Conservation (phyloP, 805 yeast genomes). For the Yarrowia divulgata region DNA sequence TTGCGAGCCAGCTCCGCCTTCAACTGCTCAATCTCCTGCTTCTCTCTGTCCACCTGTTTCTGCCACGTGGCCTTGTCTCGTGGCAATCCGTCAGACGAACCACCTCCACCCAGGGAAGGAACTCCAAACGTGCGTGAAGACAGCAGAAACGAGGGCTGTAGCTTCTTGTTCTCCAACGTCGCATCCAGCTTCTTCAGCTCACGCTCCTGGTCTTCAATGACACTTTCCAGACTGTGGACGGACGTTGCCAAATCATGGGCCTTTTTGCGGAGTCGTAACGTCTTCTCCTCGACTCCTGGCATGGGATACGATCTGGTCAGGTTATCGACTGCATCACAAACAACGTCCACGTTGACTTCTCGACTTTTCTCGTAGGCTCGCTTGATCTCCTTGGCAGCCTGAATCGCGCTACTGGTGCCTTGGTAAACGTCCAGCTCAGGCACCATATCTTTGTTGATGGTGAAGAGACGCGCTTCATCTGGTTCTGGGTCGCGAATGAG, state of each 20-base stretch:
- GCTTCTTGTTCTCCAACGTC: constrained; percentile 40
- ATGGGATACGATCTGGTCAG: constrained; percentile 52
- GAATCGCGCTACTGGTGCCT: constrained; percentile 19
- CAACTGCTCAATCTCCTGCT: constrained; percentile 42
- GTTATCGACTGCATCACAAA: constrained; percentile 56
- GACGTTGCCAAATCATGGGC: constrained; percentile 53
- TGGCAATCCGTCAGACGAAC: constrained; percentile 1
- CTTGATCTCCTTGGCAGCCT: constrained; percentile 25
- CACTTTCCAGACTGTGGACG: constrained; percentile 54
- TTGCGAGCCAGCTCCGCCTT: constrained; percentile 40
- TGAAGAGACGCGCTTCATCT: constrained; percentile 58
- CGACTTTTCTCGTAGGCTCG: constrained; percentile 15
- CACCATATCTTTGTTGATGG: constrained; percentile 44
- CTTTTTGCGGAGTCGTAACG: constrained; percentile 48
- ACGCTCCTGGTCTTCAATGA: constrained; percentile 55
- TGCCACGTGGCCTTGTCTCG: constrained; percentile 40
- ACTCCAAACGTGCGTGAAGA: constrained; percentile 13
- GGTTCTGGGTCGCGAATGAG: constrained; percentile 63
- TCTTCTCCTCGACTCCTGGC: constrained; percentile 51
- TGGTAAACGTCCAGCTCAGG: constrained; percentile 30
- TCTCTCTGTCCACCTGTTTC: constrained; percentile 40
- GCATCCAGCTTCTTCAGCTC: constrained; percentile 48
- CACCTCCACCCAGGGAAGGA: constrained; percentile 9
- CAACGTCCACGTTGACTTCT: constrained; percentile 50
- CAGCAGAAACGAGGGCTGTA: constrained; percentile 22